phyloP scores from a whole-genome alignment of 805 yeast species.

The Monosporozyma servazzii region DNA sequence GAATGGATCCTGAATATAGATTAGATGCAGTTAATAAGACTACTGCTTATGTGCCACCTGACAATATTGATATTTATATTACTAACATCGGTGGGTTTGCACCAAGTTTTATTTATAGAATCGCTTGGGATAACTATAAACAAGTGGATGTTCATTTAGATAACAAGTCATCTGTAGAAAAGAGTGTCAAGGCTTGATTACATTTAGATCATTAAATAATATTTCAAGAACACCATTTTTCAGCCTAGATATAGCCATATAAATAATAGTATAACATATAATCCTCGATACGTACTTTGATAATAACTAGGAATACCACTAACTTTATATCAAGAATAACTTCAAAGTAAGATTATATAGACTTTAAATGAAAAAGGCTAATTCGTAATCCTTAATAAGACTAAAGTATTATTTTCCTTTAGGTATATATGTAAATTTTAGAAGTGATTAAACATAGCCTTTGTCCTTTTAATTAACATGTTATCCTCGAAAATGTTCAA shows the following conservation, averaged over 20 bases:
- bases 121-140: constrained; percentile 88
- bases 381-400: too few relatives aligned
- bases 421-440: too few relatives aligned
- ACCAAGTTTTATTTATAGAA: constrained; percentile 90
- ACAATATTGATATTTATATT: constrained; percentile 84
- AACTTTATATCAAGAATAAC: too few relatives aligned
- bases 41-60: constrained; percentile 88
- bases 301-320: not conserved
- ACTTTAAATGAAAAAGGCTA: too few relatives aligned
- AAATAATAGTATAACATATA: not conserved
- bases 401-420: too few relatives aligned
- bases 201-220: not conserved
- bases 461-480: too few relatives aligned
- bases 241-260: not conserved
- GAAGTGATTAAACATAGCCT: too few relatives aligned
- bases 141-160: constrained; percentile 67
- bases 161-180: constrained; percentile 12
- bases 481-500: too few relatives aligned
- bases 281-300: not conserved
- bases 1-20: constrained; percentile 56
- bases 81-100: constrained; percentile 96
- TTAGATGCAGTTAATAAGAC: constrained; percentile 61
- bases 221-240: not conserved
- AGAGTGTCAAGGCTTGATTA: not conserved
- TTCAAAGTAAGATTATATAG: too few relatives aligned